A percentile compares a stretch with the other conserved stretches of the same genome.
These are phyloP conservation scores for Sclerotinia subarctica DNA, from an alignment of 2,329 filamentous ascomycete genomes.

Conservation along the genomic window DNA sequence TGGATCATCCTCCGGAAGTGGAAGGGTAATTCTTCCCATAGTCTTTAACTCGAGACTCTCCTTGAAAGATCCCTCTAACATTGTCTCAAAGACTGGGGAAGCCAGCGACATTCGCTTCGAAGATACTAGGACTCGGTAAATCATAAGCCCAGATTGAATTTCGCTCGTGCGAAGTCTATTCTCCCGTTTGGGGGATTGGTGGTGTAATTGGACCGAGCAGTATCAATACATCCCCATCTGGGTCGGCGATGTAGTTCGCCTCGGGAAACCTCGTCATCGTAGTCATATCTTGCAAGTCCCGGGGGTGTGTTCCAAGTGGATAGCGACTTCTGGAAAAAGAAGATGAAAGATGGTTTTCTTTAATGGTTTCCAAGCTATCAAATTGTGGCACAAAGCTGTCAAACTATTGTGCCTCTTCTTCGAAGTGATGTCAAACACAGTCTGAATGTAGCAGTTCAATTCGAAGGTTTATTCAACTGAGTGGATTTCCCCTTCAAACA, in stretches of 20 bases:
- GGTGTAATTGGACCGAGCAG: background rate
- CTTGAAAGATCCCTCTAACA: background rate
- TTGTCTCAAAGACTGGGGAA: background rate
- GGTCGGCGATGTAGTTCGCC: background rate
- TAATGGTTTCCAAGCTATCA: background rate
- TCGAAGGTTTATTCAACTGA: no score
- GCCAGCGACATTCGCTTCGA: background rate
- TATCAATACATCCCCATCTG: conserved; percentile 4
- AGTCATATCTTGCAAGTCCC: background rate
- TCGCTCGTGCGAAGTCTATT: background rate
- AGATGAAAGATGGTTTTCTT: background rate
- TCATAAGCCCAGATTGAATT: background rate
- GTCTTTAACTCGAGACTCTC: background rate
- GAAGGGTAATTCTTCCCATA: background rate
- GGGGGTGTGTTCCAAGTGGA: background rate
- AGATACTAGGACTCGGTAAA: background rate
- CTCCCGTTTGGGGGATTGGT: no score
- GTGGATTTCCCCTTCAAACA: no score
- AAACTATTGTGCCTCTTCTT: no score
- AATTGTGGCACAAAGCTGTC: no score
- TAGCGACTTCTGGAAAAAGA: background rate
- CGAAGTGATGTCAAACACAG: no score
- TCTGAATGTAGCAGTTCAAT: no score
- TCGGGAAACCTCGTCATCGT: background rate
- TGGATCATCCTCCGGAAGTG: background rate